Evolutionary conservation across 176 grass and related monocot species (phyloP).

Genomic region (Raddia guianensis): DNA sequence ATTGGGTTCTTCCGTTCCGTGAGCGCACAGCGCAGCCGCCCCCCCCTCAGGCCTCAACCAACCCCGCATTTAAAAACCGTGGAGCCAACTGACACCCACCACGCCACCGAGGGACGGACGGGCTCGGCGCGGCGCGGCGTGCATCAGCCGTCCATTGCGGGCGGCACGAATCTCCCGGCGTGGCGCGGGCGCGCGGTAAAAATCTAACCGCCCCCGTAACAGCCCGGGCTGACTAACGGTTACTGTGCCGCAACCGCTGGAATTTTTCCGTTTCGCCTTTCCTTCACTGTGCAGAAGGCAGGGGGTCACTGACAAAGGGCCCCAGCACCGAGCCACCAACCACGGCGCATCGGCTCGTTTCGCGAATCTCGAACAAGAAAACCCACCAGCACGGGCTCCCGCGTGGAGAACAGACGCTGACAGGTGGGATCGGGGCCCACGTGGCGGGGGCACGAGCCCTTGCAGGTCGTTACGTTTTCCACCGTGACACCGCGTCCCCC

Average conservation of each 20-base stretch:
- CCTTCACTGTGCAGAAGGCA: too few species aligned
- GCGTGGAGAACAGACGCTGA: background rate
- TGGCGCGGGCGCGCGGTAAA: background rate
- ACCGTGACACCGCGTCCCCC: background rate
- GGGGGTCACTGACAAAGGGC: background rate
- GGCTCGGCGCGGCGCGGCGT: too few species aligned
- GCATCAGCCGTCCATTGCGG: background rate
- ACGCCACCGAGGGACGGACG: too few species aligned
- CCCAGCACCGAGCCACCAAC: conserved; percentile 9
- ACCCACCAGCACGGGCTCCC: background rate
- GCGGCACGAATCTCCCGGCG: background rate
- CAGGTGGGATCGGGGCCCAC: background rate
- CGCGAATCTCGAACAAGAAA: conserved; percentile 18
- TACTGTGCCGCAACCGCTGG: conserved; percentile 1
- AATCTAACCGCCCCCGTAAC: background rate
- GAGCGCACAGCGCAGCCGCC: background rate
- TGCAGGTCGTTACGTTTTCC: conserved; percentile 11
- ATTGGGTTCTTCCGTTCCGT: background rate
- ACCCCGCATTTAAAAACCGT: conserved; percentile 13
- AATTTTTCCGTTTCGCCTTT: conserved; percentile 23
- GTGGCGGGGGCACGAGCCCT: background rate
- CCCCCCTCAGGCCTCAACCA: conserved; percentile 8
- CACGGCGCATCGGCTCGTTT: too few species aligned
- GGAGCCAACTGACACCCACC: conserved; percentile 40
- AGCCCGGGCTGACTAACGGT: background rate